A percentile compares a stretch with the other conserved stretches of the same genome.
Evolutionary conservation across 352 stramenopile species (phyloP).

Genomic region (Phytophthora citrophthora): DNA sequence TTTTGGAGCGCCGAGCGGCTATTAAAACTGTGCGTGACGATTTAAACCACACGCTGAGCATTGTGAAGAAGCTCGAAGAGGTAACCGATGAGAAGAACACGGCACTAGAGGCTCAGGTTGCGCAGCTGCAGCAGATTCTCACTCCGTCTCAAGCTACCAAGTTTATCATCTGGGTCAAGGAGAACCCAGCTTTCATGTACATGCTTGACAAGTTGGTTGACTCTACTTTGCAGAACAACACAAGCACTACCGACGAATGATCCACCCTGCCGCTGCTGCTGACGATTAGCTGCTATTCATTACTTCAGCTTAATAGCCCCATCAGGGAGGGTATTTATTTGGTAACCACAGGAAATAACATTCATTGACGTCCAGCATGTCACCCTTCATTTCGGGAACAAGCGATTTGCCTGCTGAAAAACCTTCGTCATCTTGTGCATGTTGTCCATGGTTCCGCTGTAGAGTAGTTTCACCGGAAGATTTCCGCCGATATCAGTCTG

Average conservation of each 20-base stretch:
- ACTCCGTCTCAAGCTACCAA: constrained; percentile 80
- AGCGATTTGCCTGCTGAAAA: constrained; percentile 47
- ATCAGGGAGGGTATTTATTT: constrained; percentile 32
- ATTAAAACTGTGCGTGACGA: constrained; percentile 75
- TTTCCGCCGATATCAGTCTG: constrained; percentile 61
- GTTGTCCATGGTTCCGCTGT: constrained; percentile 67
- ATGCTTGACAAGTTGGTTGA: constrained; percentile 86
- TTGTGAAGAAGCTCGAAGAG: constrained; percentile 70
- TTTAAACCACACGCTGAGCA: constrained; percentile 73
- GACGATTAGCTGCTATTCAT: background rate
- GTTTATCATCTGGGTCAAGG: constrained; percentile 90
- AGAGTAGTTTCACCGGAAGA: constrained; percentile 54
- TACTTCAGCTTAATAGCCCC: constrained; percentile 9
- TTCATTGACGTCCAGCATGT: background rate
- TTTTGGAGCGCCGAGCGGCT: constrained; percentile 60
- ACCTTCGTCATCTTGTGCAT: constrained; percentile 67
- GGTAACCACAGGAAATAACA: constrained; percentile 1
- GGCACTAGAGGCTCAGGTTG: constrained; percentile 72
- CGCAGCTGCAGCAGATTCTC: constrained; percentile 73
- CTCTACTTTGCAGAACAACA: constrained; percentile 53
- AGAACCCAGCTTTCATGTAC: constrained; percentile 88
- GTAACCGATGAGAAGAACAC: constrained; percentile 84
- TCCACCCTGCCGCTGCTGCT: background rate
- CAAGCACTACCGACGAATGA: constrained; percentile 26
- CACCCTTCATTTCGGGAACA: constrained; percentile 35